Conservation (phyloP, 2,329 filamentous ascomycete species). For the Diaporthe capsici region DNA sequence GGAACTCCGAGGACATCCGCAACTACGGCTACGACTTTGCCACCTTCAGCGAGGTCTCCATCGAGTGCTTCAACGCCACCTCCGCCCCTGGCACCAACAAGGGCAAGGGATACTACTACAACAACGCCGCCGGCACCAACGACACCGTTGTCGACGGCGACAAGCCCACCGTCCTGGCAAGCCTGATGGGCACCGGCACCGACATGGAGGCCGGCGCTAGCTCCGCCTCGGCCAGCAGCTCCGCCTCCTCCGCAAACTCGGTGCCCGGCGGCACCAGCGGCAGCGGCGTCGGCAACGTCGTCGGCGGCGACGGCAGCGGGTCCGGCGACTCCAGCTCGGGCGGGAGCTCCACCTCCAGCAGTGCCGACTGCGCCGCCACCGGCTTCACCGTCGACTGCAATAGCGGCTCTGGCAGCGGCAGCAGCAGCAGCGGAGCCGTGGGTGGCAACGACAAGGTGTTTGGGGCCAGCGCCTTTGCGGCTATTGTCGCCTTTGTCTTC, state of each 20-base stretch:
- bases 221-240: constrained; percentile 41
- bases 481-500: constrained; percentile 52
- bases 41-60: constrained; percentile 80
- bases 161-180: constrained; percentile 82
- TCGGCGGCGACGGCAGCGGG: constrained; percentile 43
- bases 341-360: constrained; percentile 40
- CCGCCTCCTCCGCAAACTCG: constrained; percentile 40
- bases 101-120: constrained; percentile 83
- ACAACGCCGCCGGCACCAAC: constrained; percentile 75
- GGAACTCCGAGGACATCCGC: constrained; percentile 85
- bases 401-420: constrained; percentile 41
- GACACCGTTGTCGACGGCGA: constrained; percentile 82
- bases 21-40: constrained; percentile 91
- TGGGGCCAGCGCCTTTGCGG: constrained; percentile 53
- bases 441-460: constrained; percentile 44
- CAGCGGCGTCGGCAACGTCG: constrained; percentile 45
- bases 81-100: constrained; percentile 76
- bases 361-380: constrained; percentile 51
- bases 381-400: constrained; percentile 59
- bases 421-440: constrained; percentile 38
- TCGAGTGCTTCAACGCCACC: constrained; percentile 84
- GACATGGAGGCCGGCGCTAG: constrained; percentile 71
- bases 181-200: constrained; percentile 84
- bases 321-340: constrained; percentile 44
- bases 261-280: constrained; percentile 51